Evolutionary conservation across 1,284 basidiomycete species (phyloP).

Genomic region (Naganishia liquefaciens): DNA sequence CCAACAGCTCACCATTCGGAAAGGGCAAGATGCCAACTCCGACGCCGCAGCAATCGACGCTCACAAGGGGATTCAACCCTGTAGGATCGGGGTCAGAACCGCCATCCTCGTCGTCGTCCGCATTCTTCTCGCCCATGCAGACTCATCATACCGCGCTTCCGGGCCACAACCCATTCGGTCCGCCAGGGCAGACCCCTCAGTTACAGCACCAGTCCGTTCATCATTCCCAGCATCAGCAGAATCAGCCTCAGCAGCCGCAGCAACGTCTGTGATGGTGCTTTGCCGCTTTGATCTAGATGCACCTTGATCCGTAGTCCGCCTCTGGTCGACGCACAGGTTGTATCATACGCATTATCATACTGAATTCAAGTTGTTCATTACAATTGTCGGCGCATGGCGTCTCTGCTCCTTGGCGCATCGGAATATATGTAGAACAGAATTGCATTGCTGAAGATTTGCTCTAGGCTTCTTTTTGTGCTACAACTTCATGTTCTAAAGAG

Average conservation of each 20-base stretch:
- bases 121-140: slow-evolving; percentile 28
- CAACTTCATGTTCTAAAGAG: too few relatives aligned
- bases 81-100: slow-evolving; percentile 1
- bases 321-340: neutral
- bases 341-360: neutral
- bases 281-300: neutral
- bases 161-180: slow-evolving; percentile 17
- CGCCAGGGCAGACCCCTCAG: slow-evolving; percentile 20
- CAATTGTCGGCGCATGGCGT: too few relatives aligned
- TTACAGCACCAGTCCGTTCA: slow-evolving; percentile 20
- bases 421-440: too few relatives aligned
- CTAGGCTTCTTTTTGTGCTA: too few relatives aligned
- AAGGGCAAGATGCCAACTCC: slow-evolving; percentile 21
- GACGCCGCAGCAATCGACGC: slow-evolving; percentile 11
- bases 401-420: neutral
- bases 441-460: too few relatives aligned
- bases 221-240: slow-evolving; percentile 18
- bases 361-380: too few relatives aligned
- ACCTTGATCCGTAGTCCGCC: neutral
- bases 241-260: slow-evolving; percentile 19
- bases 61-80: slow-evolving; percentile 21
- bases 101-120: slow-evolving; percentile 5
- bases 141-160: slow-evolving; percentile 18
- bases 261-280: slow-evolving; percentile 13
- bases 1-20: slow-evolving; percentile 25